phyloP scores from a whole-genome alignment of 139 green algal species.

The Tetraselmis chui region DNA sequence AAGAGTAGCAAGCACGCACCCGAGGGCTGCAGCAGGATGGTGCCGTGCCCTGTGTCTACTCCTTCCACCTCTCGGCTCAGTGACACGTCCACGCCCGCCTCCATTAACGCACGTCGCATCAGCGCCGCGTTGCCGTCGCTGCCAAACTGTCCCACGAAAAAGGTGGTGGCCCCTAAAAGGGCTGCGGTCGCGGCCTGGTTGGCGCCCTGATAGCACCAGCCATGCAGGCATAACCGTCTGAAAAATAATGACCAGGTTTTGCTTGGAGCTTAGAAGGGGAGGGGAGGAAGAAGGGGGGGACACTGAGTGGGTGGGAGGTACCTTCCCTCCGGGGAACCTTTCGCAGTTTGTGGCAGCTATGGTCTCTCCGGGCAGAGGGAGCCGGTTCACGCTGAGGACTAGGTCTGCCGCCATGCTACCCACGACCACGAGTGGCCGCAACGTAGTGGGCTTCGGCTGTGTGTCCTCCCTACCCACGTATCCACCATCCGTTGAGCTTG shows the following conservation, averaged over 20 bases:
- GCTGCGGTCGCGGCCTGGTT: slow-evolving; percentile 83
- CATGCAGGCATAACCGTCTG: too few species aligned
- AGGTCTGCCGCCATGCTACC: slow-evolving; percentile 64
- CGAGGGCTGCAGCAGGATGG: slow-evolving; percentile 70
- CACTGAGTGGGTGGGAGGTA: too few species aligned
- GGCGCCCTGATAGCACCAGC: too few species aligned
- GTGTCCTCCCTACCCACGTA: too few species aligned
- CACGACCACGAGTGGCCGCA: slow-evolving; percentile 37
- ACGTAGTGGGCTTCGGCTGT: neutral
- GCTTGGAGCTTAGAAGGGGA: too few species aligned
- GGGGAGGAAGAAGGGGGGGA: too few species aligned
- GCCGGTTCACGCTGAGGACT: slow-evolving; percentile 56
- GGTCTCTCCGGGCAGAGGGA: slow-evolving; percentile 74
- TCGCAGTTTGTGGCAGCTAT: slow-evolving; percentile 46
- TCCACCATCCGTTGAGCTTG: too few species aligned
- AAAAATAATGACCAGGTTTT: too few species aligned
- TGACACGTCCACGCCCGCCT: slow-evolving; percentile 41
- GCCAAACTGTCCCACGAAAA: slow-evolving; percentile 67
- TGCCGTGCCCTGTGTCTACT: slow-evolving; percentile 60
- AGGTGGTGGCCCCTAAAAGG: slow-evolving; percentile 60
- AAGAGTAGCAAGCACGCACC: too few species aligned
- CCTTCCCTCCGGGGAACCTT: slow-evolving; percentile 71
- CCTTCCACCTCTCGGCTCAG: slow-evolving; percentile 48
- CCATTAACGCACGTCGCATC: slow-evolving; percentile 40
- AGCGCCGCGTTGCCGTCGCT: slow-evolving; percentile 62